Conservation (phyloP, 148 eudicot genomes). For the Hydrangea macrophylla region DNA sequence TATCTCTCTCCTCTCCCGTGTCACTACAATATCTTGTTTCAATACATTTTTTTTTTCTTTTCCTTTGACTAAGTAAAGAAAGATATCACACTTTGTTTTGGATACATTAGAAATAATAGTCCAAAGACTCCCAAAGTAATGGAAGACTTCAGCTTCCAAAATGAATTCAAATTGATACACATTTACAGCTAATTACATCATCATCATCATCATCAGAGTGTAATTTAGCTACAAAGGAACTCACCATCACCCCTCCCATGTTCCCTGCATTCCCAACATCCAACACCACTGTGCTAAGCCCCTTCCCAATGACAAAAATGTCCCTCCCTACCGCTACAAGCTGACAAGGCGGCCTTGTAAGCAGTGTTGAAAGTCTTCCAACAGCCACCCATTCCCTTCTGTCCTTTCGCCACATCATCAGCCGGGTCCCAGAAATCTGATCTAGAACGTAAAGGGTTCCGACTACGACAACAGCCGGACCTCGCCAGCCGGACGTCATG, state of each 20-base stretch:
- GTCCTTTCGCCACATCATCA: conserved; percentile 74
- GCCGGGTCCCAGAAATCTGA: conserved; percentile 61
- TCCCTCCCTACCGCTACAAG: conserved; percentile 62
- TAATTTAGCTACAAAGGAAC: conserved; percentile 42
- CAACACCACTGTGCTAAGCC: conserved; percentile 66
- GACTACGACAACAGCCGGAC: conserved; percentile 64
- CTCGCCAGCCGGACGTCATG: conserved; percentile 69
- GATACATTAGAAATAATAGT: neutral
- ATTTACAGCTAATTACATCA: conserved; percentile 68
- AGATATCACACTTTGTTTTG: no score
- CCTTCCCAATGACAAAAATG: conserved; percentile 65
- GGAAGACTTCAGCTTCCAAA: neutral
- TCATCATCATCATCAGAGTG: no score
- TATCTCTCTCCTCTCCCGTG: no score
- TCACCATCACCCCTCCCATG: conserved; percentile 46
- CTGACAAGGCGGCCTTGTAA: conserved; percentile 72
- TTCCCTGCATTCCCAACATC: conserved; percentile 41
- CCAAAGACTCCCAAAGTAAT: neutral
- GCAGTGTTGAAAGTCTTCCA: conserved; percentile 50
- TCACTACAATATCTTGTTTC: neutral
- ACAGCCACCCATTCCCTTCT: conserved; percentile 54
- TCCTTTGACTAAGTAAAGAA: no score
- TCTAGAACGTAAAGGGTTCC: conserved; percentile 65
- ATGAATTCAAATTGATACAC: conserved; percentile 32
- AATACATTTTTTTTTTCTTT: no score